Percentiles rank a stretch among this genome's conserved stretches.
phyloP scores from a whole-genome alignment of 257 asterid genomes.

The Nicotiana otophora region DNA sequence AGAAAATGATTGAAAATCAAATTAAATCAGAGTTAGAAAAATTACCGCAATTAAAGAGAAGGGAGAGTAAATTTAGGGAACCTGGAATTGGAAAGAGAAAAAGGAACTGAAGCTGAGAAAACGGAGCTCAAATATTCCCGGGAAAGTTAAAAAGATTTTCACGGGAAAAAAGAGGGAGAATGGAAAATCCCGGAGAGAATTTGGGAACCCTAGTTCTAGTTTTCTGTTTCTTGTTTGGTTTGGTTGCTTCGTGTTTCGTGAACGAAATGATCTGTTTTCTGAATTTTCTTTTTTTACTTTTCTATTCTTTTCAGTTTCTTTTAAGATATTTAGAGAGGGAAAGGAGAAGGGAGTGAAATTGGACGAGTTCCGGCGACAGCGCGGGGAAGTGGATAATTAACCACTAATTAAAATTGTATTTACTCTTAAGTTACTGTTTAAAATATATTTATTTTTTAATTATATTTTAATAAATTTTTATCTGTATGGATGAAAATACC shows the following conservation, averaged over 20 bases:
- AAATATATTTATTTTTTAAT: too few relatives aligned
- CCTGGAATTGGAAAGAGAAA: neutral
- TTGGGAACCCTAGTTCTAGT: neutral
- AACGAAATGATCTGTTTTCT: neutral
- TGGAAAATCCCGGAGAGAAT: conserved; percentile 11
- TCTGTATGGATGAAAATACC: too few relatives aligned
- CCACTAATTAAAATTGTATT: too few relatives aligned
- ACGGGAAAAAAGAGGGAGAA: neutral
- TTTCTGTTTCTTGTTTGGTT: neutral
- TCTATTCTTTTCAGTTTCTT: neutral
- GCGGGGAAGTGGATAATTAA: too few relatives aligned
- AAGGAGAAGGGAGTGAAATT: too few relatives aligned
- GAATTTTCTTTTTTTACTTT: neutral
- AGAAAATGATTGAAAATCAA: conserved; percentile 8
- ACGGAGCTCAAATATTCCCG: neutral
- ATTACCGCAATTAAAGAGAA: neutral
- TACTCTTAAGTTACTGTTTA: too few relatives aligned
- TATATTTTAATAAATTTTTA: too few relatives aligned
- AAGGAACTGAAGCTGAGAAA: neutral
- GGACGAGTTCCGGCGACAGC: too few relatives aligned
- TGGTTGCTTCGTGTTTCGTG: neutral
- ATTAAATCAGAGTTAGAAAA: conserved; percentile 12
- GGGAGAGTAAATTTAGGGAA: neutral
- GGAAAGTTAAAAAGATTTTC: neutral
- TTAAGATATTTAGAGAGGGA: too few relatives aligned